Evolutionary conservation across 768 basidiomycete genomes (phyloP).

Genomic region (Mycena amicta): DNA sequence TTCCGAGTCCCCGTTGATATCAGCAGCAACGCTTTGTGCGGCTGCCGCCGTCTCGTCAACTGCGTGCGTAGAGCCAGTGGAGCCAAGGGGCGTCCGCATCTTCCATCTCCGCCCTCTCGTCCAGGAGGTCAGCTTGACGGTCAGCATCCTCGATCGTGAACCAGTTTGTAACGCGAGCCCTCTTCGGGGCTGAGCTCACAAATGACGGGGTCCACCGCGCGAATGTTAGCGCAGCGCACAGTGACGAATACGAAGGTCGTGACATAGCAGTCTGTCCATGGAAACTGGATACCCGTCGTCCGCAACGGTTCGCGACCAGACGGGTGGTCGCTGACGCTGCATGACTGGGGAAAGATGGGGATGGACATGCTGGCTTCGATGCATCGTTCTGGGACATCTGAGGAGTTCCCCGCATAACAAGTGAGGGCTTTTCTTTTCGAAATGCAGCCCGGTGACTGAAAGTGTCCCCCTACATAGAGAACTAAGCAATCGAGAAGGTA

Average conservation of each 20-base stretch:
- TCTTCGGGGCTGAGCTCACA: background rate
- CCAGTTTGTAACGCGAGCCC: background rate
- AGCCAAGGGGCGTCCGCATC: too few species aligned
- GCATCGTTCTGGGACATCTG: background rate
- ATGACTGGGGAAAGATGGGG: too few species aligned
- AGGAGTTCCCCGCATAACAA: background rate
- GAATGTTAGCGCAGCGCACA: background rate
- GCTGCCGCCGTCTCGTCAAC: too few species aligned
- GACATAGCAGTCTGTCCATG: background rate
- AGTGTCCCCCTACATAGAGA: background rate
- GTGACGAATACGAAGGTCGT: background rate
- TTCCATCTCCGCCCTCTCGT: background rate
- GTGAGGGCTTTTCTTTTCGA: background rate
- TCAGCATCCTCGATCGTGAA: background rate
- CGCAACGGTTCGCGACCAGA: background rate
- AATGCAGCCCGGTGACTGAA: background rate
- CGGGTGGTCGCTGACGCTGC: too few species aligned
- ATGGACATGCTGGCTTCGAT: too few species aligned
- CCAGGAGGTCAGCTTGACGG: background rate
- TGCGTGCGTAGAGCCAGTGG: too few species aligned
- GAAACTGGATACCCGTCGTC: background rate
- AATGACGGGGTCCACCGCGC: background rate
- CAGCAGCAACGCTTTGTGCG: too few species aligned
- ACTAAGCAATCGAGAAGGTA: background rate
- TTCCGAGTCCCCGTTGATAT: too few species aligned